Evolutionary conservation across 2,329 filamentous ascomycete species (phyloP), one percentile per base, ranked within the genome.

Genomic region (Penicillium fuscoglaucum): DNA sequence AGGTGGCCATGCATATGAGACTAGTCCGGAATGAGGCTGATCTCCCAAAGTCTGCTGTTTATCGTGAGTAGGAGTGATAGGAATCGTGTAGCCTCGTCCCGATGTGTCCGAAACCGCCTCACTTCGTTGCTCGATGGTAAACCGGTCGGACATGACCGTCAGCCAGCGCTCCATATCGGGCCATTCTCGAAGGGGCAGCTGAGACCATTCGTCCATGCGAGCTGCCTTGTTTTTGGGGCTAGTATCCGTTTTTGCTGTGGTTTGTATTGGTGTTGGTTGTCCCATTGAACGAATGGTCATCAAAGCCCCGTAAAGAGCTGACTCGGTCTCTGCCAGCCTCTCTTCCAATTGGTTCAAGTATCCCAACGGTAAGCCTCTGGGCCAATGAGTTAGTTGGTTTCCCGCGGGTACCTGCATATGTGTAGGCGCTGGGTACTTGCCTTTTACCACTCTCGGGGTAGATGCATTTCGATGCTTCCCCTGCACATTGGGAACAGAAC

Each of bases 341-440:
- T 66, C 57, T 47, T 68, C 66, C 10, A 68, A 57, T 60, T 64
- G 66, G 19, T 64, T 67, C 10, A 68, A 39, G 47, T 68, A 67
- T 28, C 66, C 66, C 12, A 66, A 57, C 5, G 66, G 66, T 15
- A 68, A 37, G 6, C 66, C 66, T 51, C 66, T 68, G 41, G 17
- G 37, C 21, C 37, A 29, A 19, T 52, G 19, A 29, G 40, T 55
- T 35, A 55, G 33, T 55, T 35, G 47, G 33, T 26, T 48, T 46
- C 45, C n/a, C 29, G 41, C 52, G 50, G 46, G 47, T 56, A 45
- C 48, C 37, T 44, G 45, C 52, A 50, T 52, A 10, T 13, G 10
- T 31, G 37, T 48, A 15, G 13, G 5, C n/a, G 33, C 24, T 49
- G 13, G 43, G 21, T 43, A 43, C 54, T 39, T 39, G 61, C 66